Percentiles rank a stretch among this genome's conserved stretches.
Evolutionary conservation across 2,329 filamentous ascomycete genomes (phyloP).

Genomic region (Huntiella abstrusa): DNA sequence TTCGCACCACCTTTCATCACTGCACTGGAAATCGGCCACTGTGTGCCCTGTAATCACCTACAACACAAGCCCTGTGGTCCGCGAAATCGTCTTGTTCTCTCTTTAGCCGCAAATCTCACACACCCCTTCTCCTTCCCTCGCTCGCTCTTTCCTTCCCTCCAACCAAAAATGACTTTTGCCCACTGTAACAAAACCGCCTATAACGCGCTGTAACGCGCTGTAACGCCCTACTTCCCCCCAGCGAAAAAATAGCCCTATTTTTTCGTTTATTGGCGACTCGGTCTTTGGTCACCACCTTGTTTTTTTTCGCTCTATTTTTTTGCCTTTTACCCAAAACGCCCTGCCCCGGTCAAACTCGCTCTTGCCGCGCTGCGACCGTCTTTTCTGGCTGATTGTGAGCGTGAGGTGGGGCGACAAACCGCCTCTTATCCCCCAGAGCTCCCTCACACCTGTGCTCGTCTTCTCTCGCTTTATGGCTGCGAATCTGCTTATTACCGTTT

Average conservation of each 20-base stretch:
- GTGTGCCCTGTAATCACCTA: no score
- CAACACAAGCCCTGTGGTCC: no score
- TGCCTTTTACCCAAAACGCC: not conserved
- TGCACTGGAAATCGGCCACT: no score
- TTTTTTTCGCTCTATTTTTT: not conserved
- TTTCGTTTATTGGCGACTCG: not conserved
- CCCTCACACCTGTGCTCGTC: constrained; percentile 11
- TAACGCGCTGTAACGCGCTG: no score
- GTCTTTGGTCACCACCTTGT: not conserved
- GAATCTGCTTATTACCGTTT: constrained; percentile 4
- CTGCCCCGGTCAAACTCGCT: not conserved
- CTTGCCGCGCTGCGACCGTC: constrained; percentile 7
- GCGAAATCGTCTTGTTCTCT: no score
- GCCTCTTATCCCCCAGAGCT: constrained; percentile 12
- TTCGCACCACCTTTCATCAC: no score
- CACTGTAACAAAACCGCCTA: no score
- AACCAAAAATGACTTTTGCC: no score
- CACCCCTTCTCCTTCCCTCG: no score
- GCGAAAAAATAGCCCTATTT: not conserved
- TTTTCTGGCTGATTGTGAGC: constrained; percentile 10
- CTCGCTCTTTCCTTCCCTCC: no score
- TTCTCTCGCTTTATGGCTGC: constrained; percentile 11
- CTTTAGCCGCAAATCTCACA: no score
- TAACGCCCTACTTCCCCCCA: no score
- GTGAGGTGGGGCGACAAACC: not conserved